Conservation (phyloP, 164 flowering plant species). For the Vitis labrusca region DNA sequence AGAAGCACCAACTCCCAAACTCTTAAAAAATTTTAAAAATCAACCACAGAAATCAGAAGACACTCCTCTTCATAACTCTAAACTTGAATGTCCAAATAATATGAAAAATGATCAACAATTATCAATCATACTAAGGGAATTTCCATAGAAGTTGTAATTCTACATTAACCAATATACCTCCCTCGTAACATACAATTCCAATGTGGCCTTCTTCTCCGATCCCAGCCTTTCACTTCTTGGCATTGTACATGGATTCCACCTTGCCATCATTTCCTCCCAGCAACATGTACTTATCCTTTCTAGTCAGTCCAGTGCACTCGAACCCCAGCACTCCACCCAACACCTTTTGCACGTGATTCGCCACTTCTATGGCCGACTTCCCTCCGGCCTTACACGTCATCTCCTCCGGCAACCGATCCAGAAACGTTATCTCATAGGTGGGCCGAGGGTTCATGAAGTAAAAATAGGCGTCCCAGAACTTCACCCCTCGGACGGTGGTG, state of each 20-base stretch:
- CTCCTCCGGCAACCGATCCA: slow-evolving; percentile 67
- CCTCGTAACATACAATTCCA: too few relatives aligned
- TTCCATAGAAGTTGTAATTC: too few relatives aligned
- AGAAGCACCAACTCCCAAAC: too few relatives aligned
- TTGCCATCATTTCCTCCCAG: slow-evolving; percentile 84
- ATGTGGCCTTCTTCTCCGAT: too few relatives aligned
- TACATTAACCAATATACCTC: too few relatives aligned
- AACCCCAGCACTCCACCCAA: slow-evolving; percentile 73
- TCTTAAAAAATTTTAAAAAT: too few relatives aligned
- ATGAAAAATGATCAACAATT: too few relatives aligned
- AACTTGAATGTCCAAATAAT: too few relatives aligned
- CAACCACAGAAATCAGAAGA: too few relatives aligned
- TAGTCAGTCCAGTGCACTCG: slow-evolving; percentile 70
- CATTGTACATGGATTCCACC: slow-evolving; percentile 65
- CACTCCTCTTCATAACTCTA: too few relatives aligned
- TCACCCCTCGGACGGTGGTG: slow-evolving; percentile 77
- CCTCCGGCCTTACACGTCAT: slow-evolving; percentile 74
- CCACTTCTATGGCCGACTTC: slow-evolving; percentile 79
- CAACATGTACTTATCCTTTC: slow-evolving; percentile 90
- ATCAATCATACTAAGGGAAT: too few relatives aligned
- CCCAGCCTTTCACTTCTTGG: slow-evolving; percentile 33
- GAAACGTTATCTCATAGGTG: slow-evolving; percentile 64
- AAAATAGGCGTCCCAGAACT: slow-evolving; percentile 85
- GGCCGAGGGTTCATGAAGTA: slow-evolving; percentile 93
- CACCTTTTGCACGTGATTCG: slow-evolving; percentile 82